phyloP scores from a whole-genome alignment of 2,329 filamentous ascomycete species.

The Incumbomyces delicatus region DNA sequence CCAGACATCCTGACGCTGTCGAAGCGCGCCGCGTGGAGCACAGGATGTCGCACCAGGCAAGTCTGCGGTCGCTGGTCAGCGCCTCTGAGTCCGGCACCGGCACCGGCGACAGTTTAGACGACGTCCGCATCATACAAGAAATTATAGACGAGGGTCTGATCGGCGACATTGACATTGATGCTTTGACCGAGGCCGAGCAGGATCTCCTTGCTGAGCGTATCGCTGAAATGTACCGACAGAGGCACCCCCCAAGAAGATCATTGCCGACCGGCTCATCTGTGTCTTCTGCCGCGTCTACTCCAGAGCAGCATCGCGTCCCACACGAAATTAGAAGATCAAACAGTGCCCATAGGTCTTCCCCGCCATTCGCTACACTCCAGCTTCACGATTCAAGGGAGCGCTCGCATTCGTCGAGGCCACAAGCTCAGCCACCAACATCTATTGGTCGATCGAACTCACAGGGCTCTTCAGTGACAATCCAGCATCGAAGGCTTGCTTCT shows the following conservation, averaged over 20 bases:
- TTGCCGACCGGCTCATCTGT: constrained; percentile 23
- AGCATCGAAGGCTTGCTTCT: constrained; percentile 3
- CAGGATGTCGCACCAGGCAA: constrained; percentile 79
- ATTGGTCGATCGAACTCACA: constrained; percentile 3
- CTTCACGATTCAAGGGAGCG: not conserved
- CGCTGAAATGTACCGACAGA: constrained; percentile 72
- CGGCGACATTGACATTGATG: constrained; percentile 80
- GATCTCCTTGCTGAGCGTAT: constrained; percentile 87
- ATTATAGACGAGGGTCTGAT: constrained; percentile 80
- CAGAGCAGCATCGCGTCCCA: not conserved
- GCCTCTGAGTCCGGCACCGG: constrained; percentile 47
- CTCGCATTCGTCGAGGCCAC: not conserved
- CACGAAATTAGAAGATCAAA: not conserved
- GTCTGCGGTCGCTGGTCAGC: constrained; percentile 73
- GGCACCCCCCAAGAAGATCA: constrained; percentile 52
- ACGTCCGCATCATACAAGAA: constrained; percentile 79
- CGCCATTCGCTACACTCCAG: not conserved
- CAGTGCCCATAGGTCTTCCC: not conserved
- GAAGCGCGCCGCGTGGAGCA: constrained; percentile 27
- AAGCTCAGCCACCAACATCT: not conserved
- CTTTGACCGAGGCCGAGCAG: constrained; percentile 72
- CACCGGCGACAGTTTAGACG: constrained; percentile 59
- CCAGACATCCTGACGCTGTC: constrained; percentile 20
- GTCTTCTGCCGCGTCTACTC: constrained; percentile 8
- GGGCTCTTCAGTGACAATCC: constrained; percentile 3